Base-by-base conservation (phyloP, 2,329 filamentous ascomycete genomes). In the Diaporthe ilicicola region DNA sequence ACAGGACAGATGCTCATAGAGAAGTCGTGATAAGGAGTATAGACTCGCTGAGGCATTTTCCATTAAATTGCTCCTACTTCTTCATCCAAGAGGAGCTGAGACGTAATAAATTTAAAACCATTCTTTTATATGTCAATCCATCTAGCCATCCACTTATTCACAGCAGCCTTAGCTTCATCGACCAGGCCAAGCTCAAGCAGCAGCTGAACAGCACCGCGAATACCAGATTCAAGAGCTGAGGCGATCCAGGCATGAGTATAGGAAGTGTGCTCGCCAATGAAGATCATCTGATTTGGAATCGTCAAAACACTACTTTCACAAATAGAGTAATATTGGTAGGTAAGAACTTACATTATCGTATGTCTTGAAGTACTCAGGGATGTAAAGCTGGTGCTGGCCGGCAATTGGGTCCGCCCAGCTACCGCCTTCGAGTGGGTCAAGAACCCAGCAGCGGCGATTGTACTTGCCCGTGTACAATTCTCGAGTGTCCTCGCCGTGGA, bases 221-320 rank as follows among this genome's bases (percentile, higher is more conserved):
- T 88, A 0, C 89, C 91, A 12, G 88, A 91, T 76, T 93, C 91
- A 4, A 93, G 81, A 1, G 91, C 91, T 2, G 87, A 89, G 42
- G 87, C 87, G 61, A 92, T 91, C 91, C 90, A 93, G 1, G 90
- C 91, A 76, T 93, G 91, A 0, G 91, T 94, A 77, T 91, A 92
- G 7, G 86, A 88, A 0, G 91, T 93, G 76, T 93, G 91, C 78
- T 93, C 91, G 3, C 89, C 89, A 7, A 92, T 82, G 71, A 93
- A 92, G 44, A 93, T 88, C 19, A 91, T 34, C 32, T 34, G 9
- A 34, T 34, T 5, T 34, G 9, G 32, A 34, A 34, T 34, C 32
- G 32, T 34, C 32, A 34, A 34, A 34, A 34, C 4, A 9, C 9
- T 4, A 9, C 9, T 4, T 34, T 5, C 32, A 34, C 32, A 5